Base-by-base conservation (phyloP, 1,139 yeast genomes). In the Taiozyma sp. region DNA sequence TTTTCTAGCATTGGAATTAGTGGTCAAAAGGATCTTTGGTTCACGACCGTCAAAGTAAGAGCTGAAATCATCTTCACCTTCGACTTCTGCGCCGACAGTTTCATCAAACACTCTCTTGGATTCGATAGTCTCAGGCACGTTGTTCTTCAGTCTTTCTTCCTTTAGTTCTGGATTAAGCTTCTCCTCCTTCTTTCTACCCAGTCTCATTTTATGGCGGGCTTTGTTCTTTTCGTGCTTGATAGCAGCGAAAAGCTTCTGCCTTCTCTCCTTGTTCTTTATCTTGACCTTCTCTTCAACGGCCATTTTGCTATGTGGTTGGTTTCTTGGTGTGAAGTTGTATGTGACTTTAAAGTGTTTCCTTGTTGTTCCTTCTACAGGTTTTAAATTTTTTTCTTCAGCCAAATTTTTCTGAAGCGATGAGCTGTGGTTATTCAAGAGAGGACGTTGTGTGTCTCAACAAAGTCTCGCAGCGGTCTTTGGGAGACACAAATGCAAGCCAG, bases 101-200 rank as follows among this genome's bases (percentile, higher is more conserved):
- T 93, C 98, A 69, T 93, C 99, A 60, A 70, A 93, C 0, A 86
- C 95, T 66, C 99, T 76, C 75, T 89, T 90, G 53, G 83, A 78
- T 62, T 93, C 99, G 50, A 92, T 83, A 8, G 99, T 95, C 29
- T 83, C 86, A 1, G 99, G 95, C 1, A 89, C 82, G 66, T 92
- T 91, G 51, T 78, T 82, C 5, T 83, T 81, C 47, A 92, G 73
- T 68, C 99, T 82, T 65, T 90, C 85, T 53, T 83, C 91, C 65
- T 81, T 87, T 54, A 89, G 71, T 59, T 84, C 89, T 0, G 97
- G 97, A 65, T 92, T 87, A 39, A 76, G 81, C 51, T 84, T 75
- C 70, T 91, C 98, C 61, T 84, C 95, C 65, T 85, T 86, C 43
- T 95, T 95, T 64, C 97, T 79, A 51, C 81, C 83, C 28, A 81